Evolutionary conservation across 805 yeast genomes (phyloP).

Genomic region (Candida awuae): DNA sequence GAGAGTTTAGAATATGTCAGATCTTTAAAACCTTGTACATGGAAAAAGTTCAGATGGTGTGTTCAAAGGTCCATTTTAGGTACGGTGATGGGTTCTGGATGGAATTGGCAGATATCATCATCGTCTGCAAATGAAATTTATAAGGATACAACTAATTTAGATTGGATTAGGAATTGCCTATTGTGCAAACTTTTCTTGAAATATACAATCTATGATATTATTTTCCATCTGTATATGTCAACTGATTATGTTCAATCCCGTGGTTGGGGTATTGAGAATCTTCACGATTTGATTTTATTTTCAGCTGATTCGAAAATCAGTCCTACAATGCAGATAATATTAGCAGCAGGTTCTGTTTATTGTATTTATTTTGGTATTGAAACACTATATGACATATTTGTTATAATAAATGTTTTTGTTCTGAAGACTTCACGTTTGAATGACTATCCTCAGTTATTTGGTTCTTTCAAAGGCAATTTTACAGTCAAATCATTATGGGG

Average conservation of each 20-base stretch:
- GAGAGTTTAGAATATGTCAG: slow-evolving; percentile 11
- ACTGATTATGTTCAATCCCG: slow-evolving; percentile 8
- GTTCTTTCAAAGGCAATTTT: slow-evolving; percentile 7
- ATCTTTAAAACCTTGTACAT: slow-evolving; percentile 2
- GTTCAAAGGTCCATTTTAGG: slow-evolving; percentile 7
- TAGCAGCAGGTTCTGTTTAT: slow-evolving; percentile 10
- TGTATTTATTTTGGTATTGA: slow-evolving; percentile 10
- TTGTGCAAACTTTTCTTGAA: slow-evolving; percentile 2
- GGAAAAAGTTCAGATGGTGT: slow-evolving; percentile 12
- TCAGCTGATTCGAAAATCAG: slow-evolving; percentile 8
- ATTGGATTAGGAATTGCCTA: slow-evolving; percentile 1
- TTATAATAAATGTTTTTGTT: slow-evolving; percentile 1
- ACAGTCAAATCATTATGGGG: slow-evolving; percentile 15
- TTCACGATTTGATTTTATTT: slow-evolving; percentile 1
- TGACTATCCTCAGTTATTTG: slow-evolving; percentile 15
- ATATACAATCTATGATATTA: slow-evolving; percentile 9
- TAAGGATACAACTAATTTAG: neutral
- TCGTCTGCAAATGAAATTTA: neutral
- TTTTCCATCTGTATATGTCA: slow-evolving; percentile 6
- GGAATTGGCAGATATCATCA: slow-evolving; percentile 13
- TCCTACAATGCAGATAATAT: slow-evolving; percentile 6
- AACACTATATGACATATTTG: slow-evolving; percentile 1
- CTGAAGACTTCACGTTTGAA: neutral
- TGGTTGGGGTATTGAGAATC: slow-evolving; percentile 12
- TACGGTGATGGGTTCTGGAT: slow-evolving; percentile 13